Evolutionary conservation across 371 early-diverging fungal species (phyloP), one percentile per base, ranked within the genome.

Genomic region (Actinomucor elegans): DNA sequence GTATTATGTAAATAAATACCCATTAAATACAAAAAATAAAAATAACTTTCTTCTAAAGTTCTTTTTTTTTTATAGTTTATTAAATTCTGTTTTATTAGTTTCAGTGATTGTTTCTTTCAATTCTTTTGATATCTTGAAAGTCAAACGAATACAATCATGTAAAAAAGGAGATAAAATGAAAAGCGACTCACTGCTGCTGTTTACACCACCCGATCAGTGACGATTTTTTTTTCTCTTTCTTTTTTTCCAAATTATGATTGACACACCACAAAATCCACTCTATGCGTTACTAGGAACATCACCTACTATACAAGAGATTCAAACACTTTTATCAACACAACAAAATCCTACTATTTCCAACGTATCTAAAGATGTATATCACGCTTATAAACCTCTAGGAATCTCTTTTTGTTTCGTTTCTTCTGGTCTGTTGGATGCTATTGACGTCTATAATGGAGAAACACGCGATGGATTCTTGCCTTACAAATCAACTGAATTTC

Each of bases 391-490:
- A 23, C 50, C 66, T 2, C 52, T 67, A 6, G 78, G 78, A 11
- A 36, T 78, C 1, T 72, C 75, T 11, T 59, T 78, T n/a, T 70
- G 73, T 29, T 78, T 74, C 48, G 35, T 50, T 12, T 42, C 61
- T n/a, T 27, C 27, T 29, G 45, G 64, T 1, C 17, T 42, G 4
- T 47, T 78, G 0, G 73, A 74, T 51, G 59, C 73, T 12, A 65
- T 78, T 33, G 75, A 74, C 38, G 47, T 78, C 8, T 75, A 72
- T 46, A 78, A 78, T 40, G 71, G 69, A 0, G 49, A 61, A 21
- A 74, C 78, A 4, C 56, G 60, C 12, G 75, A 78, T 28, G 72
- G 72, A 4, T 74, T 72, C 43, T 36, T 48, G 9, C 66, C 67
- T 20, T 77, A 53, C 35, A 11, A 34, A 1, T 32, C 32, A 21